phyloP scores from a whole-genome alignment of 2,329 filamentous ascomycete genomes.

The Dendrostoma leiphaemia region DNA sequence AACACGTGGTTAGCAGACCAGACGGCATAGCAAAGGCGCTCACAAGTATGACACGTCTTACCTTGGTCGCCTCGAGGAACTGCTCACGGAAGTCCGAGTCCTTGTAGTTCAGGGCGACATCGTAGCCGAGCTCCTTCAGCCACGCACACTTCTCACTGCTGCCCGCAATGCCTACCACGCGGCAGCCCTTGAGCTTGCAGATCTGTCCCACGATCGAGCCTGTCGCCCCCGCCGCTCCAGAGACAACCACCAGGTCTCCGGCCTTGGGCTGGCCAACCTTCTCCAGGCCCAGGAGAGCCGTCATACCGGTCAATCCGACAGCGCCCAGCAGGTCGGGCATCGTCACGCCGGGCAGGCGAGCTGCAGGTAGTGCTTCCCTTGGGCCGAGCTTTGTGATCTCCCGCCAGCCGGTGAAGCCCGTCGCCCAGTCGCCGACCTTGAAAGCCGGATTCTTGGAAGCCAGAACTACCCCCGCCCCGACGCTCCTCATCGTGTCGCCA shows the following conservation, averaged over 20 bases:
- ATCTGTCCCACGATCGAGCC: conserved; percentile 67
- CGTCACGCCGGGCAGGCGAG: conserved; percentile 26
- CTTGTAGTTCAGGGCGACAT: conserved; percentile 70
- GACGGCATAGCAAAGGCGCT: no score
- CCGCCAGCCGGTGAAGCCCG: conserved; percentile 51
- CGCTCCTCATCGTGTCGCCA: conserved; percentile 59
- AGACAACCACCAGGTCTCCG: conserved; percentile 66
- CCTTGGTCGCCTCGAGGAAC: conserved; percentile 55
- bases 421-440: conserved; percentile 50
- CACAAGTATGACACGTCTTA: conserved; percentile 23
- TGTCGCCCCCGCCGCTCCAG: conserved; percentile 65
- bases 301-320: conserved; percentile 60
- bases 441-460: conserved; percentile 46
- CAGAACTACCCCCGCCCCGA: conserved; percentile 50
- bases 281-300: conserved; percentile 65
- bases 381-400: conserved; percentile 50
- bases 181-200: conserved; percentile 59
- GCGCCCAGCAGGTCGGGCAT: conserved; percentile 53
- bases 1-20: no score
- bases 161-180: conserved; percentile 55
- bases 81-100: conserved; percentile 56
- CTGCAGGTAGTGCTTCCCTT: conserved; percentile 36
- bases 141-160: conserved; percentile 58
- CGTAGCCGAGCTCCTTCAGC: conserved; percentile 63
- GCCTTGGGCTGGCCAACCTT: conserved; percentile 60